Evolutionary conservation across 306 rosid species (phyloP), one percentile per base, ranked within the genome.

Genomic region (Inga leiocalycina): DNA sequence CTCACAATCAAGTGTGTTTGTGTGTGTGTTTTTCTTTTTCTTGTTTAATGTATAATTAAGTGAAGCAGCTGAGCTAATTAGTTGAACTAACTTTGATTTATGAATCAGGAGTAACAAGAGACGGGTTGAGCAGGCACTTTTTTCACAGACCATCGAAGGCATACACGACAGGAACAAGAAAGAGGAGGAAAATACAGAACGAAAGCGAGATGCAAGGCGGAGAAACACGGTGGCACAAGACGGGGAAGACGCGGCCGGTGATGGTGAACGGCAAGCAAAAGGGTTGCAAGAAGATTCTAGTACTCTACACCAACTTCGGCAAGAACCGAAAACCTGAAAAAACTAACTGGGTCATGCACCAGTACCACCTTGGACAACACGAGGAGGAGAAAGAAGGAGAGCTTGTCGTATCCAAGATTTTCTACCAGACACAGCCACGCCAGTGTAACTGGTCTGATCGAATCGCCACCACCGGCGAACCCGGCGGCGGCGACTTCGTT

Each of bases 281-380:
- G 41, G 97, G 97, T 1, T 93, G 97, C 89, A 93, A 93, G 88
- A 93, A 93, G 76, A 93, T 93, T 64, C 83, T 93, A 0, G 97
- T 93, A 0, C 90, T 93, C 39, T 93, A 93, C 73, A 93, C 97
- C 6, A 93, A 93, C 57, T 93, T 93, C 13, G 97, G 97, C 0
- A 93, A 93, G 76, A 93, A 93, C 52, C 43, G 97, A 22, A 93
- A 93, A 59, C 97, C 97, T 0, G 95, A 93, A 76, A 93, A 93
- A 81, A 93, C 97, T 17, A 93, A 90, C 74, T 93, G 97, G 97
- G 97, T 93, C 20, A 93, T 93, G 97, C 97, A 93, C 14, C 97
- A 93, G 16, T 93, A 93, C 88, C 97, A 93, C 76, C 83, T 93
- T 19, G 97, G 97, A 2, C 95, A 93, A 70, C 87, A 87, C 64